These are phyloP conservation scores for Backusella macrospora DNA, from an alignment of 192 early-diverging fungal species.

Conservation along the genomic window DNA sequence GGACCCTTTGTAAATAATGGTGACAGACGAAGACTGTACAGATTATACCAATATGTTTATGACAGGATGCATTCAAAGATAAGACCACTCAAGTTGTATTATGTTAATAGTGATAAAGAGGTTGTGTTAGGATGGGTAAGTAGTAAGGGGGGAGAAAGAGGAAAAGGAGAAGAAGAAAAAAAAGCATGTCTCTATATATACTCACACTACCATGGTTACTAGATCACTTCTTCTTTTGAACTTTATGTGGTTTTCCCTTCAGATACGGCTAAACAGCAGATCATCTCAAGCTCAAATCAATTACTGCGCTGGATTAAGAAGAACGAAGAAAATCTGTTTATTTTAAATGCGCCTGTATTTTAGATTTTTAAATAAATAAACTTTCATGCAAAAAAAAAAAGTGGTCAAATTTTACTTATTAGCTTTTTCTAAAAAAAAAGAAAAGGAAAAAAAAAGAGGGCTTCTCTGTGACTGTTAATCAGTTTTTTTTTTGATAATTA, in stretches of 20 bases:
- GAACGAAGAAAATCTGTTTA: constrained; percentile 75
- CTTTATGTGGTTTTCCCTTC: constrained; percentile 71
- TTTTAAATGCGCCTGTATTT: constrained; percentile 75
- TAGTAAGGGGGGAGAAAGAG: neutral
- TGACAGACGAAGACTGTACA: constrained; percentile 58
- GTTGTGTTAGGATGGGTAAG: constrained; percentile 68
- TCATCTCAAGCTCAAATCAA: constrained; percentile 67
- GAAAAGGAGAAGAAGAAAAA: too few relatives aligned
- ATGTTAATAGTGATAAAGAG: constrained; percentile 53
- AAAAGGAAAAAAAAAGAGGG: too few relatives aligned
- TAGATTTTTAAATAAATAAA: constrained; percentile 38
- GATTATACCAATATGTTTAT: constrained; percentile 62
- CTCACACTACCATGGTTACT: neutral
- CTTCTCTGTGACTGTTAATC: too few relatives aligned
- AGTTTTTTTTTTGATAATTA: too few relatives aligned
- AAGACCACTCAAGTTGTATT: constrained; percentile 57
- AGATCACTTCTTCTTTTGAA: constrained; percentile 70
- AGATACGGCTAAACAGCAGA: constrained; percentile 58
- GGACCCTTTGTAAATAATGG: constrained; percentile 59
- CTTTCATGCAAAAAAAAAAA: neutral
- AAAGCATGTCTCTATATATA: neutral
- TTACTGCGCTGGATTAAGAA: constrained; percentile 79
- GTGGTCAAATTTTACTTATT: too few relatives aligned
- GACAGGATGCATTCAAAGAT: constrained; percentile 57
- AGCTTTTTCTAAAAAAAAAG: too few relatives aligned